Evolutionary conservation across 129 eudicot genomes (phyloP), one percentile per base, ranked within the genome.

Genomic region (Pulicaria dysenterica): DNA sequence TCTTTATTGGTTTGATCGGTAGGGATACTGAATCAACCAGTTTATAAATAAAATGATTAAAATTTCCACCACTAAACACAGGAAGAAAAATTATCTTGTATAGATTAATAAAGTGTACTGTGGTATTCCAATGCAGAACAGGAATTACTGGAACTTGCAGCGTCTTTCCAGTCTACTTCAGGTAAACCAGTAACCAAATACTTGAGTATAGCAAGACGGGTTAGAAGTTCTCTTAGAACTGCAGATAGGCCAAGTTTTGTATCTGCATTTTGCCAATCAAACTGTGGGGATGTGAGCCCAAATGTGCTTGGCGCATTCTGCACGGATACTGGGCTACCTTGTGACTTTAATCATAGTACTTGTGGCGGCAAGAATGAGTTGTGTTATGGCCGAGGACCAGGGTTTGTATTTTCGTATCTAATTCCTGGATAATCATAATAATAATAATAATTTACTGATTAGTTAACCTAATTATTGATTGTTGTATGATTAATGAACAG

Each of bases 291-390:
- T 67, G 99, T 95, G 70, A 95, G 99, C 64, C 99, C 99, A 24
- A 95, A 95, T 95, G 91, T 85, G 40, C 94, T 95, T 40, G 99
- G 99, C 13, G 91, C 99, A 47, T 95, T 95, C 84, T 95, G 99
- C 71, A 88, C 69, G 4, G 97, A 95, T 80, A 95, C 97, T n/a
- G 97, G 97, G 59, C 67, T 90, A 60, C 94, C 99, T 24, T 95
- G 97, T 49, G 97, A 95, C 50, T 95, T 95, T 74, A 90, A 95
- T 86, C 96, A 86, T 47, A 90, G 99, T 73, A 95, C 99, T 55
- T 95, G 97, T 59, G 94, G 87, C 39, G 99, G 99, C 72, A 90
- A 88, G 82, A 95, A 95, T 77, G 99, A 95, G 70, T 72, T 95
- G 48, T 95, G 99, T 81, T 88, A 88, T 75, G 96, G 96, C 72